These are phyloP conservation scores for Trichoderma citrinoviride DNA, from an alignment of 2,329 filamentous ascomycete species.

Conservation along the genomic window DNA sequence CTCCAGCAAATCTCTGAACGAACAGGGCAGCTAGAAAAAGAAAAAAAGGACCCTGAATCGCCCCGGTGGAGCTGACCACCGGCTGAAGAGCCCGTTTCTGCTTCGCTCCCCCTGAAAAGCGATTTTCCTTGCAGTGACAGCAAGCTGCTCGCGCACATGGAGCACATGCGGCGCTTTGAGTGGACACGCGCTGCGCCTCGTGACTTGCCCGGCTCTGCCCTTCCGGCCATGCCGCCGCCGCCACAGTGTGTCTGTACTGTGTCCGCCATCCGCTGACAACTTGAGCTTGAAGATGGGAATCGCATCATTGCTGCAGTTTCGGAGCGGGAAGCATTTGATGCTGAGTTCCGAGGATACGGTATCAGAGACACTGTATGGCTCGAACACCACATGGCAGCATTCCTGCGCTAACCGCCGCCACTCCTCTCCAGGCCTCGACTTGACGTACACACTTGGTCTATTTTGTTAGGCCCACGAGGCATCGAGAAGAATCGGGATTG, in stretches of 20 bases:
- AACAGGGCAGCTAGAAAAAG: too few relatives aligned
- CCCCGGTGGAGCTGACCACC: background rate
- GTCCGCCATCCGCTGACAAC: background rate
- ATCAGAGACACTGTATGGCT: conserved; percentile 11
- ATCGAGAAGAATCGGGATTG: too few relatives aligned
- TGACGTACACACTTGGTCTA: too few relatives aligned
- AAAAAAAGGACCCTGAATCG: conserved; percentile 18
- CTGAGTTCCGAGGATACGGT: background rate
- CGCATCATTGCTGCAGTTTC: too few relatives aligned
- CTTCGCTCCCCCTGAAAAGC: background rate
- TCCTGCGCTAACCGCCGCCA: conserved; percentile 2
- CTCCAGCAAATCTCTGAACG: too few relatives aligned
- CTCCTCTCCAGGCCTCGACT: background rate
- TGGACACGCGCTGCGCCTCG: conserved; percentile 20
- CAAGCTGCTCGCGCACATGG: conserved; percentile 9
- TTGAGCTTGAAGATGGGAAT: background rate
- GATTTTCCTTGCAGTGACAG: conserved; percentile 8
- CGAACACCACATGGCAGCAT: background rate
- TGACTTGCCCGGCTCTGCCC: conserved; percentile 13
- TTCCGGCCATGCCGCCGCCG: conserved; percentile 11
- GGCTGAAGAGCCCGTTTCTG: background rate
- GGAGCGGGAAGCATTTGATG: too few relatives aligned
- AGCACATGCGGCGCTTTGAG: conserved; percentile 20
- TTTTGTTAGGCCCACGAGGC: too few relatives aligned
- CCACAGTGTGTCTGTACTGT: conserved; percentile 5